These are phyloP conservation scores for Ogataea ganodermae DNA, from an alignment of 805 yeast species.

Conservation along the genomic window DNA sequence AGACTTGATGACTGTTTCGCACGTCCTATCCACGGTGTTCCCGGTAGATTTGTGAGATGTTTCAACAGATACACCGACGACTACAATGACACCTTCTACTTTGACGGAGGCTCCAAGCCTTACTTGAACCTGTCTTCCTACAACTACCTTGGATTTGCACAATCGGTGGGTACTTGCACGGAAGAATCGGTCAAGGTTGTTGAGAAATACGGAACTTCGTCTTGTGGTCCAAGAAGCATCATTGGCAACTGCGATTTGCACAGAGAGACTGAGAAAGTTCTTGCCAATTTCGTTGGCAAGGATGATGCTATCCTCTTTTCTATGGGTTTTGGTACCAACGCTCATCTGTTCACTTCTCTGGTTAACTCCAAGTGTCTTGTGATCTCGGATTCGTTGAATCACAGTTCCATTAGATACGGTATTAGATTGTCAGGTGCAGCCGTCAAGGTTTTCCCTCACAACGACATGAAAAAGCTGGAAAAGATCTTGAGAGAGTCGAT, in stretches of 20 bases:
- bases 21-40: constrained; percentile 95
- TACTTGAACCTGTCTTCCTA: constrained; percentile 88
- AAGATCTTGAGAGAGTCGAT: constrained; percentile 77
- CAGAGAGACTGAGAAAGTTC: constrained; percentile 65
- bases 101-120: constrained; percentile 73
- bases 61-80: constrained; percentile 75
- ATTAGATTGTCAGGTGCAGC: constrained; percentile 90
- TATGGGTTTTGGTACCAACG: constrained; percentile 97
- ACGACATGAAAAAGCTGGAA: constrained; percentile 82
- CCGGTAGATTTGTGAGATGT: constrained; percentile 87
- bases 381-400: constrained; percentile 92
- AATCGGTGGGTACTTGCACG: constrained; percentile 89
- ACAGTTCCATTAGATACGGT: constrained; percentile 94
- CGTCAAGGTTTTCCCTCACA: constrained; percentile 89
- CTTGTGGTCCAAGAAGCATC: constrained; percentile 73
- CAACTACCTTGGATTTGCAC: constrained; percentile 96
- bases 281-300: constrained; percentile 88
- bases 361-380: constrained; percentile 88
- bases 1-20: constrained; percentile 95
- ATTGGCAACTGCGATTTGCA: constrained; percentile 81
- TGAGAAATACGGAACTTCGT: constrained; percentile 71
- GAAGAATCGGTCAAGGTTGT: constrained; percentile 67
- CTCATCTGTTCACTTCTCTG: constrained; percentile 77
- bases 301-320: constrained; percentile 85
- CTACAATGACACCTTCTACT: constrained; percentile 63